These are phyloP conservation scores for Candida bentonensis DNA, from an alignment of 805 yeast genomes.

Conservation along the genomic window DNA sequence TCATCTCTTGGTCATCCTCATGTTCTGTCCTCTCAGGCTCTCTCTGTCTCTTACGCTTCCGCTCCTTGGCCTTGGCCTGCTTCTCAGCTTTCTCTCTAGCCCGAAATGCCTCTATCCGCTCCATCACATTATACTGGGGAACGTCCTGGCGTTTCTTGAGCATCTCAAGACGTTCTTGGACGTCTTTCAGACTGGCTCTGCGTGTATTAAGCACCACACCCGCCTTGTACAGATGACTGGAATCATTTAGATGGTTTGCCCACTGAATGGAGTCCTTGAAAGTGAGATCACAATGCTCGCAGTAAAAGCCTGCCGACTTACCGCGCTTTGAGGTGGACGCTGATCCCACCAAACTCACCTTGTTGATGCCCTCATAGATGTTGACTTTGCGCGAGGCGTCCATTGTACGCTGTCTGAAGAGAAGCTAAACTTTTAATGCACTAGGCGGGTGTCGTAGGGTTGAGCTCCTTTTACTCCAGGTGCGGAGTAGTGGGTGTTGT, in stretches of 20 bases:
- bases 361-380: not conserved
- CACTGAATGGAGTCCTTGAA: constrained; percentile 73
- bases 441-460: too few relatives aligned
- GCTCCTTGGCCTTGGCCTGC: not conserved
- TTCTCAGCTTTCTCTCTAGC: not conserved
- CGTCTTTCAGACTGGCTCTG: constrained; percentile 34
- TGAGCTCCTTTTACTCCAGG: too few relatives aligned
- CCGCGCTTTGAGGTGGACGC: not conserved
- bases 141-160: constrained; percentile 9
- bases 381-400: not conserved
- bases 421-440: too few relatives aligned
- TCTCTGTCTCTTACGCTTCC: not conserved
- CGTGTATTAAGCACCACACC: constrained; percentile 27
- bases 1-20: not conserved
- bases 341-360: not conserved
- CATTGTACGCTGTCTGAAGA: too few relatives aligned
- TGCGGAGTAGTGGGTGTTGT: too few relatives aligned
- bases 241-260: constrained; percentile 72
- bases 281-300: constrained; percentile 66
- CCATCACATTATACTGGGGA: not conserved
- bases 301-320: constrained; percentile 56
- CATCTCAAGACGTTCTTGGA: constrained; percentile 25
- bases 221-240: constrained; percentile 33
- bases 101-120: not conserved
- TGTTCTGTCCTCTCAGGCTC: not conserved